Percentiles rank a stretch among this genome's conserved stretches.
phyloP scores from a whole-genome alignment of 2,329 filamentous ascomycete species.

The Myriosclerotinia duriaeana region DNA sequence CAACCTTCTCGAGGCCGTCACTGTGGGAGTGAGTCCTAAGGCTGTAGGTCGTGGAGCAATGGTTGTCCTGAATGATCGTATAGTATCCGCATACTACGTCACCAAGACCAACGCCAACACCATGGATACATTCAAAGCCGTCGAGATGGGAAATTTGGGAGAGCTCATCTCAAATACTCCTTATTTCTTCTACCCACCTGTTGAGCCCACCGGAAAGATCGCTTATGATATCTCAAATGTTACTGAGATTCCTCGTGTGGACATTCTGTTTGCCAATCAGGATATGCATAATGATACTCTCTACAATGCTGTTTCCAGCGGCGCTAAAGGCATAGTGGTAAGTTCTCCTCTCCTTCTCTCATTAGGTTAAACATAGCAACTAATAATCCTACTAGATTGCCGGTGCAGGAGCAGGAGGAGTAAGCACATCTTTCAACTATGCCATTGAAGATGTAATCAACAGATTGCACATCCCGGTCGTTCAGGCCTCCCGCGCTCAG shows the following conservation, averaged over 20 bases:
- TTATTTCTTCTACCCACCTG: constrained; percentile 58
- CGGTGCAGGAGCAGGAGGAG: constrained; percentile 55
- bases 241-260: constrained; percentile 51
- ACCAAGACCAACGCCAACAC: constrained; percentile 64
- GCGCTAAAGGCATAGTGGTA: constrained; percentile 53
- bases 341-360: constrained; percentile 6
- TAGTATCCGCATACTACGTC: constrained; percentile 56
- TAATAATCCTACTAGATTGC: constrained; percentile 43
- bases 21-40: constrained; percentile 50
- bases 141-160: constrained; percentile 58
- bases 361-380: not conserved
- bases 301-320: constrained; percentile 48
- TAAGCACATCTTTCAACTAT: constrained; percentile 44
- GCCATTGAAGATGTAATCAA: constrained; percentile 48
- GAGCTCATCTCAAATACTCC: constrained; percentile 58
- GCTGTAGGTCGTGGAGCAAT: constrained; percentile 55
- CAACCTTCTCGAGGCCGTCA: constrained; percentile 61
- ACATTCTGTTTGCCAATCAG: constrained; percentile 57
- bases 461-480: constrained; percentile 49
- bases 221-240: constrained; percentile 45
- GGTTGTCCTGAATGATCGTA: constrained; percentile 62
- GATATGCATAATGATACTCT: constrained; percentile 51
- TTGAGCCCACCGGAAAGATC: constrained; percentile 49
- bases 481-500: constrained; percentile 52
- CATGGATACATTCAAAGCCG: constrained; percentile 60